phyloP scores from a whole-genome alignment of 345 rosid genomes.

The Camelina laxa region DNA sequence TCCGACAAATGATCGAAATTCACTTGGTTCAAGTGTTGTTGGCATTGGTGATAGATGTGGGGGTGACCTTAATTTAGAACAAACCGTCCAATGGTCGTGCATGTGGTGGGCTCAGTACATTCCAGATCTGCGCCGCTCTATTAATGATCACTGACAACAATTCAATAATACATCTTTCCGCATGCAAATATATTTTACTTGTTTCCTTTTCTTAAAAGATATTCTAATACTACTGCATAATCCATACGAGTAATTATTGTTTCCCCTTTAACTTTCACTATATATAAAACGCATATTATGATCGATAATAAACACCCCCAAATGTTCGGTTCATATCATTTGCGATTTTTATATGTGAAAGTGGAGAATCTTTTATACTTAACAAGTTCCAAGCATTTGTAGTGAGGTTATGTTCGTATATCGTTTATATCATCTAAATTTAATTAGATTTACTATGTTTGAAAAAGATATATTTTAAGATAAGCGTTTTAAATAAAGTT shows the following conservation, averaged over 20 bases:
- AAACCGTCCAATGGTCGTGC: constrained; percentile 8
- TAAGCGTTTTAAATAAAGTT: no score
- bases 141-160: neutral
- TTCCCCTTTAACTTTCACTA: neutral
- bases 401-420: no score
- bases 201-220: neutral
- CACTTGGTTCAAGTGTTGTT: neutral
- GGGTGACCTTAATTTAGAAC: constrained; percentile 1
- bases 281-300: neutral
- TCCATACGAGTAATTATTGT: neutral
- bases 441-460: neutral
- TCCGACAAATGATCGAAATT: neutral
- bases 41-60: constrained; percentile 9
- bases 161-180: neutral
- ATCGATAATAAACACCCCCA: neutral
- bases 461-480: no score
- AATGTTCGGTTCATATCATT: constrained; percentile 22
- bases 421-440: neutral
- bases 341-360: neutral
- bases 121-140: constrained; percentile 10
- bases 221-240: neutral
- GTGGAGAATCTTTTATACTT: constrained; percentile 3
- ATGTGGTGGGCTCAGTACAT: neutral
- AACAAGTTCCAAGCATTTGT: neutral
- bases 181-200: neutral